Base-by-base conservation (phyloP, 345 rosid genomes). In the Citrus sp. region DNA sequence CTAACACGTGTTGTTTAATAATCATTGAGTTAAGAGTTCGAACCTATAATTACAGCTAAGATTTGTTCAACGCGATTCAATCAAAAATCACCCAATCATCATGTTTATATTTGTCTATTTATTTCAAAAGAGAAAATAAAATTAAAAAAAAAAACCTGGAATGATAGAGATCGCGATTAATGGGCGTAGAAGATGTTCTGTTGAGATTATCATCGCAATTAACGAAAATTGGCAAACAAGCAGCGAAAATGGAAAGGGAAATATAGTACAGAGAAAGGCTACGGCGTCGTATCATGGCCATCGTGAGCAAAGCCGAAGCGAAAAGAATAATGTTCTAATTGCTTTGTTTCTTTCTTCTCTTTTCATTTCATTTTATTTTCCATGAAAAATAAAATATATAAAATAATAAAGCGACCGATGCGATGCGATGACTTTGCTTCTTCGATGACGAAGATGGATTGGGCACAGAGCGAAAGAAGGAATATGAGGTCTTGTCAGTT, bases 131-230 rank as follows among this genome's bases (percentile, higher is more conserved):
- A 63, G 18, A 32, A 64, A 10, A n/a, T 9, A 16, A 65, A 55
- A 79, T 18, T 6, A 7, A 32, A 9, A 18, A 16, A 5, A 9
- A 65, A 35, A 79, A 21, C 97, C 97, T 91, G 84, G 94, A 90
- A 82, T 89, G 95, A 77, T 93, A 93, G 76, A 93, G 95, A 90
- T 91, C 97, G 73, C 87, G 86, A 88, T 91, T 91, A 82, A 93
- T 88, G 28, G 95, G 91, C 60, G 90, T 90, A 14, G 78, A n/a
- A 81, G 85, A 83, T 1, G 83, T 64, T n/a, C 51, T 77, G 32
- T 85, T 77, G 70, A 80, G 84, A 72, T 82, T 79, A 67, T 78
- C 75, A 37, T 68, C 72, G 59, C 75, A 81, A 51, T 67, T 13
- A 71, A 67, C 84, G 49, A 84, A 67, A 34, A 28, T 58, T 67